A percentile compares a stretch with the other conserved stretches of the same genome.
Conservation (phyloP, 345 rosid genomes). For the Salix caprea region DNA sequence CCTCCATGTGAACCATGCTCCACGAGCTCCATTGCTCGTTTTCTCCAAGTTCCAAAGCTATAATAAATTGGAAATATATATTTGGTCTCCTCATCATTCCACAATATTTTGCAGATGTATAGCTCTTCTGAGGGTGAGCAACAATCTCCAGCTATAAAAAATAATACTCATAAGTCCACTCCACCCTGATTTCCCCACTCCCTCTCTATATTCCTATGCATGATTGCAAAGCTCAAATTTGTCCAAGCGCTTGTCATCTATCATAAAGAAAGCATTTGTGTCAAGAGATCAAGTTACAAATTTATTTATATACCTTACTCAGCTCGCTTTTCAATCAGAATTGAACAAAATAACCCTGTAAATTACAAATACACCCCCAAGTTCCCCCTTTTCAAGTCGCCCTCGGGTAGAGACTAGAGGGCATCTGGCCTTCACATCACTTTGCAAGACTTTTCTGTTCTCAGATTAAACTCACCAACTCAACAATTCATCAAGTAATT, state of each 20-base stretch:
- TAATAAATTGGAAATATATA: not conserved
- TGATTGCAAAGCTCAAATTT: not conserved
- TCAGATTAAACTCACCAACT: not conserved
- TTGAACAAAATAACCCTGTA: conserved; percentile 6
- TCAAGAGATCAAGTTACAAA: conserved; percentile 18
- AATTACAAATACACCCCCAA: not conserved
- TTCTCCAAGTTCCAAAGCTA: conserved; percentile 8
- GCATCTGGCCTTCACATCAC: not conserved
- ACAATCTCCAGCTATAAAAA: not conserved
- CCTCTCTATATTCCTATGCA: conserved; percentile 1
- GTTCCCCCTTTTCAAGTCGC: not conserved
- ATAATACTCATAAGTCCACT: not conserved
- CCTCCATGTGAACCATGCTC: not conserved
- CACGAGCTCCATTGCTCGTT: not conserved
- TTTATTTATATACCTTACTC: conserved; percentile 55
- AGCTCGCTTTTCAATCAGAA: conserved; percentile 33
- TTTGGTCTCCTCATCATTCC: conserved; percentile 3
- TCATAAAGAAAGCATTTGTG: conserved; percentile 9
- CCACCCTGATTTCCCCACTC: conserved; percentile 1
- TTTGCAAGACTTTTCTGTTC: not conserved
- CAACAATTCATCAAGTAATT: not conserved
- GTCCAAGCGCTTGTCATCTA: conserved; percentile 11
- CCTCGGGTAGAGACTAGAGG: not conserved
- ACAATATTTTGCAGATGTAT: not conserved
- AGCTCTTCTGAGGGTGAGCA: not conserved